Base-by-base conservation (phyloP, 2,329 filamentous ascomycete species). In the Phialophora verrucosa region DNA sequence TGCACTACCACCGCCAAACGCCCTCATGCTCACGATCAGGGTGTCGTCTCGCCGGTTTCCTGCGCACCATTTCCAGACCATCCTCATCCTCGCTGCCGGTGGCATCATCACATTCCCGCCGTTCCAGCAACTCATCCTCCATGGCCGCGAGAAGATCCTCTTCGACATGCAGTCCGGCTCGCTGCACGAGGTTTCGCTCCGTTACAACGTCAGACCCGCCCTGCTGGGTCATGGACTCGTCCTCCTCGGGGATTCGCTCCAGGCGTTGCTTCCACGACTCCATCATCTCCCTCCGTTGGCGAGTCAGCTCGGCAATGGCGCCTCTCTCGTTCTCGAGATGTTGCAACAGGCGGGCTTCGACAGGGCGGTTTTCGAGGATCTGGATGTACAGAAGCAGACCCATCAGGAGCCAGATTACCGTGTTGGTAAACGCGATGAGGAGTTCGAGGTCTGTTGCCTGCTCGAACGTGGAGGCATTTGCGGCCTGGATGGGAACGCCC, bases 351-450 rank as follows among this genome's bases (percentile, higher is more conserved):
- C 49, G 49, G n/a, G 59, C 61, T 17, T 27, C 35, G 55, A 63
- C 54, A n/a, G 60, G 56, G 31, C 60, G 53, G 25, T 58, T 60
- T n/a, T 63, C 66, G 20, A 57, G 63, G 17, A 62, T 38, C 25
- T 23, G 47, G 25, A 59, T 47, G 56, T 62, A 64, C 6, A 68
- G 44, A 11, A 63, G 44, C 42, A 53, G 57, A n/a, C 25, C 56
- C 32, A 59, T 59, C 10, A 66, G 27, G 8, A 66, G 51, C 66
- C 66, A 68, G 31, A 60, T 54, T 10, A 66, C 11, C 27, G 54
- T 61, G 53, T 68, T 68, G 32, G 31, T 56, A 31, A 64, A 29
- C 42, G 63, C 66, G 49, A 66, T 55, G 17, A 66, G 32, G 50
- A 62, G 32, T 38, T 68, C 56, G 56, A 63, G 53, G 11, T 29